Evolutionary conservation across 805 yeast species (phyloP).

Genomic region (Ogataea thermomethanolica): DNA sequence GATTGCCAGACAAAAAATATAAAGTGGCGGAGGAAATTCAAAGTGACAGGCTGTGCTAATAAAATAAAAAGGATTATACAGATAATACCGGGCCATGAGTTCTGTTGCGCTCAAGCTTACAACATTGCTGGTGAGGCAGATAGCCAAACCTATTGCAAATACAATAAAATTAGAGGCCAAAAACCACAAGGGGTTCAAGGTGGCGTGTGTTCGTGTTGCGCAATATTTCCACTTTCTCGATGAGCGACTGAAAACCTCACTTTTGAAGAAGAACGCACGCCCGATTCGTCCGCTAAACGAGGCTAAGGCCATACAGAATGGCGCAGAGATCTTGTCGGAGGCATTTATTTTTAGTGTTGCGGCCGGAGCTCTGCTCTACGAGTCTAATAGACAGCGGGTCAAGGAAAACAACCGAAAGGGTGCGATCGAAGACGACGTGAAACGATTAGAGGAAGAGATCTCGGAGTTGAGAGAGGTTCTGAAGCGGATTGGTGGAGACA

Average conservation of each 20-base stretch:
- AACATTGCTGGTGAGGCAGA: slow-evolving; percentile 65
- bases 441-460: slow-evolving; percentile 66
- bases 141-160: slow-evolving; percentile 77
- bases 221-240: slow-evolving; percentile 70
- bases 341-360: slow-evolving; percentile 76
- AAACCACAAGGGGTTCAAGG: slow-evolving; percentile 61
- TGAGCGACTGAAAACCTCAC: slow-evolving; percentile 53
- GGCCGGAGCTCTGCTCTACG: slow-evolving; percentile 69
- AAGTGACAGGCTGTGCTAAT: slow-evolving; percentile 9
- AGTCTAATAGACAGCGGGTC: slow-evolving; percentile 61
- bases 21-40: slow-evolving; percentile 7
- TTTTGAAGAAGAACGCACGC: slow-evolving; percentile 51
- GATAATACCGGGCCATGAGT: slow-evolving; percentile 47
- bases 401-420: slow-evolving; percentile 63
- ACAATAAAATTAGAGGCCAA: slow-evolving; percentile 71
- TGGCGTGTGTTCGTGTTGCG: slow-evolving; percentile 63
- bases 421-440: slow-evolving; percentile 67
- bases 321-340: slow-evolving; percentile 77
- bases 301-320: slow-evolving; percentile 74
- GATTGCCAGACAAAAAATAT: slow-evolving; percentile 2
- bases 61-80: neutral
- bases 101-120: slow-evolving; percentile 72
- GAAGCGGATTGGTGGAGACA: slow-evolving; percentile 32
- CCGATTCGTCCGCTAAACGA: slow-evolving; percentile 78
- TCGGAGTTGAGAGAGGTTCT: slow-evolving; percentile 51